Evolutionary conservation across 78 protist genomes (phyloP), one percentile per base, ranked within the genome.

Genomic region (Tieghemostelium lacteum): DNA sequence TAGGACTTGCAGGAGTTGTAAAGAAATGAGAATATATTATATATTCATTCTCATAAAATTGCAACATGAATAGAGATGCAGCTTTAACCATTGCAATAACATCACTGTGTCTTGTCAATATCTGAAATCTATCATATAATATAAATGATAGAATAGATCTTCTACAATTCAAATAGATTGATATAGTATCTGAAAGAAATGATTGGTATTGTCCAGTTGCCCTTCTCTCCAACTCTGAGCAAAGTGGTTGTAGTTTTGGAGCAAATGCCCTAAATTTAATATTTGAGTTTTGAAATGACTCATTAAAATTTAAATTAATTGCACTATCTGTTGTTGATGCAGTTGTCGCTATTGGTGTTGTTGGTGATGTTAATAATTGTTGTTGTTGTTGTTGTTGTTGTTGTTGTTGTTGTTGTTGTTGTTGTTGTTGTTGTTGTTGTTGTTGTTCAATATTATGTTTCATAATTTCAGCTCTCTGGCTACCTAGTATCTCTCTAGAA

Each of bases 261-360:
- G 93, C 86, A 20, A 88, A 75, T 34, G 93, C 87, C 50, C 87
- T 61, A 63, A 88, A 88, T 66, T 77, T 88, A 28, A 88, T 77
- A 61, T 88, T 77, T 29, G 87, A 73, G 29, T 57, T 62, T 42
- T 66, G 78, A 45, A 69, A 78, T 26, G 49, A 40, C 24, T 88
- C 93, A 22, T 54, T 73, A 37, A 69, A 34, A 37, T 58, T 52
- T 8, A 4, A 3, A 3, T 12, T 4, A 16, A 49, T 31, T 12
- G 67, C 24, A 24, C 24, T 24, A 40, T 4, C 6, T 5, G 42
- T 29, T 24, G 42, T 49, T 19, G 22, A 22, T 3, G 22, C 17
- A 26, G 40, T 26, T 26, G 26, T 4, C 19, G 28, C 2, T 4
- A 29, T 67, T 7, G 16, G 0, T 73, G 52, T 4, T 7, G 16